Percentiles rank a stretch among this genome's conserved stretches.
Evolutionary conservation across 225 moss, liverwort and hornwort genomes (phyloP).

Genomic region (Polytrichum commune): DNA sequence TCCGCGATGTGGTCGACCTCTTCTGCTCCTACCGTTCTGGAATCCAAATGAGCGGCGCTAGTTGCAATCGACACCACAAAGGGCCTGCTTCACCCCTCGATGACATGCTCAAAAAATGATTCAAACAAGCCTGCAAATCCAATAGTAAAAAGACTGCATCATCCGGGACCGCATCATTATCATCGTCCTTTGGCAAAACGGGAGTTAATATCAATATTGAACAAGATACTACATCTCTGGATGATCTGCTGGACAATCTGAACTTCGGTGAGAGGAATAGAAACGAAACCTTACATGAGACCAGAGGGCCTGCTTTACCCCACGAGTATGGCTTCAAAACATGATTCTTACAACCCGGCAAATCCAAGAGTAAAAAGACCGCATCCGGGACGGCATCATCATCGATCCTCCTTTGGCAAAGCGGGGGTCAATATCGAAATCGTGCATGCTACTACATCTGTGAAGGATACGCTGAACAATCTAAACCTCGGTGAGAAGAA

Average conservation of each 20-base stretch:
- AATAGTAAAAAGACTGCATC: neutral
- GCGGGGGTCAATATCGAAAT: neutral
- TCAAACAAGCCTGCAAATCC: conserved; percentile 2
- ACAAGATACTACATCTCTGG: neutral
- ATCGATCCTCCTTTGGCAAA: neutral
- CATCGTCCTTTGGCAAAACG: neutral
- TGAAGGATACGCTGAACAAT: neutral
- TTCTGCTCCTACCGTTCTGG: neutral
- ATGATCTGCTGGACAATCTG: neutral
- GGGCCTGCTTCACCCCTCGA: conserved; percentile 2
- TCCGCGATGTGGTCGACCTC: neutral
- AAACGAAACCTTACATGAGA: neutral
- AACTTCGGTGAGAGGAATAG: neutral
- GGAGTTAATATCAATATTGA: neutral
- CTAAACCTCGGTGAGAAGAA: neutral
- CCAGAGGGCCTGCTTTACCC: neutral
- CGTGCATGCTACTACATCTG: neutral
- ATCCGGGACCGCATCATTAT: neutral
- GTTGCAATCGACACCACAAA: neutral
- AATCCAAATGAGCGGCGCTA: neutral
- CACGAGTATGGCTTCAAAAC: neutral
- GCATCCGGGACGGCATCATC: neutral
- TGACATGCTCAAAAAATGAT: neutral
- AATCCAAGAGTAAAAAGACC: conserved; percentile 1
- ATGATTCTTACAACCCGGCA: neutral